Evolutionary conservation across 306 rosid species (phyloP), one percentile per base, ranked within the genome.

Genomic region (Lathyrus oleraceus): DNA sequence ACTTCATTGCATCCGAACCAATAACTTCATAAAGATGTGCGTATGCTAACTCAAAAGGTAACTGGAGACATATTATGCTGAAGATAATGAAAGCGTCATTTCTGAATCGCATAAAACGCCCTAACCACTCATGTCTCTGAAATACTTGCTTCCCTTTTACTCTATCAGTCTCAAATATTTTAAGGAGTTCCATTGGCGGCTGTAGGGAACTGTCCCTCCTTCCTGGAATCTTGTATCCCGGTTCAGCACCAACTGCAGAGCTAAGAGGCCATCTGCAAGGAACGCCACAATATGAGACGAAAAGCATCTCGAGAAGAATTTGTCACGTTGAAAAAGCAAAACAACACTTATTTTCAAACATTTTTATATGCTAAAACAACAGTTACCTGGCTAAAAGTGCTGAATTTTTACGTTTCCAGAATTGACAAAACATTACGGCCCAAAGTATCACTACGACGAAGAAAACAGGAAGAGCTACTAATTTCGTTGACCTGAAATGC

Each of bases 31-130:
- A 94, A 75, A 89, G 89, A 89, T 94, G 96, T 67, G 99, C 99
- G 51, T 94, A 94, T 38, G 96, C 91, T 91, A 94, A 83, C 85
- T 91, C 99, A 81, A 94, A 88, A 0, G 99, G 99, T 68, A 94
- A 78, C 85, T 94, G 99, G 21, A 94, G 97, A 85, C 97, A 94
- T 78, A 94, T 86, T 64, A 89, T 94, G 78, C 97, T 83, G 81
- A 89, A 67, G 85, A 94, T 83, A 66, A 94, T 60, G 45, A 94
- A 54, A 53, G 85, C 89, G 72, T 94, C 95, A 76, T 94, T 94
- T 81, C 99, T 84, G 71, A 94, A 89, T 78, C 99, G 86, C 88
- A 82, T 43, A 70, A 94, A 74, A 65, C 85, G 85, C 42, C 95
- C 95, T 54, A 94, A 74, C 99, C 99, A 94, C 86, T 94, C 99